These are phyloP conservation scores for Penicillium decumbens DNA, from an alignment of 2,329 filamentous ascomycete genomes.

Conservation along the genomic window DNA sequence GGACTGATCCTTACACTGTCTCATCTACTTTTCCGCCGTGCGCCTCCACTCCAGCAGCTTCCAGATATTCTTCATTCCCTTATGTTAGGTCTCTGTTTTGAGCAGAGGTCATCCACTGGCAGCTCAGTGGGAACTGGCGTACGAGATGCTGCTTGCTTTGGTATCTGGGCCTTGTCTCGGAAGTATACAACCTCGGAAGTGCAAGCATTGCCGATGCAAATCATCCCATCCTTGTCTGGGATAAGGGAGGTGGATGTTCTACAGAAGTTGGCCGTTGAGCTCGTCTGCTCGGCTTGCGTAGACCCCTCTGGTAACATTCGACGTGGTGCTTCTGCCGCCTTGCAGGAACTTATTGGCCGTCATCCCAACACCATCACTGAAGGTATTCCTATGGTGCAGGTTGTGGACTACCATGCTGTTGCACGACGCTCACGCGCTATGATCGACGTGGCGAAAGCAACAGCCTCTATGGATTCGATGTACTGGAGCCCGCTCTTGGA, in stretches of 20 bases:
- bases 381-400: conserved; percentile 81
- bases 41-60: conserved; percentile 67
- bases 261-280: conserved; percentile 73
- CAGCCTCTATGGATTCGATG: conserved; percentile 58
- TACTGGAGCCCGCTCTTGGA: conserved; percentile 68
- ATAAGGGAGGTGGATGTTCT: conserved; percentile 49
- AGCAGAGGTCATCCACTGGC: conserved; percentile 82
- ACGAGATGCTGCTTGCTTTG: conserved; percentile 91
- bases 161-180: conserved; percentile 85
- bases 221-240: conserved; percentile 28
- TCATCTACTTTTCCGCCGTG: conserved; percentile 78
- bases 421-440: conserved; percentile 81
- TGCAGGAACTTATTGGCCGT: conserved; percentile 89
- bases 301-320: conserved; percentile 92
- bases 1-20: conserved; percentile 82
- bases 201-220: conserved; percentile 51
- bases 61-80: conserved; percentile 71
- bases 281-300: conserved; percentile 75
- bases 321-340: conserved; percentile 82
- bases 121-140: conserved; percentile 82
- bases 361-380: conserved; percentile 79
- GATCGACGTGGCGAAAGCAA: conserved; percentile 66
- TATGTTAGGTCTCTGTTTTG: conserved; percentile 75
- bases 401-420: conserved; percentile 88
- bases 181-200: conserved; percentile 80